Base-by-base conservation (phyloP, 73 alveolate species). In the Paramecium pentaurelia region DNA sequence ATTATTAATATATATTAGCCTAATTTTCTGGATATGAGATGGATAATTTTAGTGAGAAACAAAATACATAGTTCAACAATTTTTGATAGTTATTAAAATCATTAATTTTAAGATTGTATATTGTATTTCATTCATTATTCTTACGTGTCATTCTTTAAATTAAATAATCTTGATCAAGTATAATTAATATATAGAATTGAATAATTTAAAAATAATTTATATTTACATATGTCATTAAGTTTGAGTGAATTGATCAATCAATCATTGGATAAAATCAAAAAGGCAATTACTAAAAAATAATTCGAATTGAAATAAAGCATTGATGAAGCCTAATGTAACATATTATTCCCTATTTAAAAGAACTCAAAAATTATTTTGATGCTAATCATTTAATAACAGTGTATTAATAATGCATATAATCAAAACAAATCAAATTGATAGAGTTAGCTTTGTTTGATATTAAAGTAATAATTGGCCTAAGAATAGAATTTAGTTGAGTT, bases 91-190 rank as follows among this genome's bases (percentile, higher is more conserved):
- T 54, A 54, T 54, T n/a, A 54, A 54, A 54, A 54, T 54, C 70
- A 54, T 18, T 54, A 89, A 92, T 96, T 40, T 95, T 92, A 71
- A 87, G 93, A 60, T 94, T 49, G 32, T 8, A 54, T 3, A 18
- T 54, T 54, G 22, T 14, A n/a, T 14, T 12, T 49, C 59, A 45
- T 45, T 45, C 59, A 2, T n/a, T 45, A 6, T 8, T 45, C 18
- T 11, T 45, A 47, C 59, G 27, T 47, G 59, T 18, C 32, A 54
- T 54, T 54, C 32, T 54, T 54, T 7, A 28, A 27, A 8, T 28
- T 64, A 49, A 28, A 34, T 5, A 11, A 64, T 64, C 49, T 51
- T 25, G 25, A 64, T 34, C 47, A 64, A 64, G 47, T 27, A 20
- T 32, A 34, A 32, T 28, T 11, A 64, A 20, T 8, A 25, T 64